These are phyloP conservation scores for Quercus aquifolioides DNA, from an alignment of 306 rosid genomes.

Conservation along the genomic window DNA sequence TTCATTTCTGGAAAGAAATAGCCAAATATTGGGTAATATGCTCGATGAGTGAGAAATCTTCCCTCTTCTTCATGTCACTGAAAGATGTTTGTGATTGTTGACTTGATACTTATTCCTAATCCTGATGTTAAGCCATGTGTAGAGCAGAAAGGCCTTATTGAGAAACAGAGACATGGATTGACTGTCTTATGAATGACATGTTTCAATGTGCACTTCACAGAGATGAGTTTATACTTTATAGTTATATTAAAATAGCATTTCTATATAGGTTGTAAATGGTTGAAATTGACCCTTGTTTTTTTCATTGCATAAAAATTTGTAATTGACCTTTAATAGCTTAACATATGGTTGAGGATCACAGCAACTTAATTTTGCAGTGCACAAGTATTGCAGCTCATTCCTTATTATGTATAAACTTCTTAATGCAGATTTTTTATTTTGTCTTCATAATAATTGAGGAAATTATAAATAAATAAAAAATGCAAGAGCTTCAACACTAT, in stretches of 20 bases:
- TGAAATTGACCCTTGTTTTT: background rate
- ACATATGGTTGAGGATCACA: background rate
- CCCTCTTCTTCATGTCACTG: background rate
- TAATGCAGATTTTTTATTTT: background rate
- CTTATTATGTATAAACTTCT: background rate
- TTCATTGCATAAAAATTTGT: background rate
- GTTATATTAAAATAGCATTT: background rate
- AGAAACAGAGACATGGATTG: background rate
- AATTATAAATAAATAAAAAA: background rate
- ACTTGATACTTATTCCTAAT: background rate
- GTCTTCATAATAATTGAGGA: background rate
- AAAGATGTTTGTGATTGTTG: background rate
- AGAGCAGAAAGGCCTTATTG: background rate
- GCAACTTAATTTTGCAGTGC: background rate
- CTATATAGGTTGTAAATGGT: background rate
- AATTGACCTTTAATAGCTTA: background rate
- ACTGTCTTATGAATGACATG: background rate
- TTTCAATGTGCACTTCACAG: background rate
- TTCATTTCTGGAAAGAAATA: background rate
- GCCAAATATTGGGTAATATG: background rate
- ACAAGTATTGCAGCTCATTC: background rate
- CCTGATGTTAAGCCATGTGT: background rate
- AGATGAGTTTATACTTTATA: background rate
- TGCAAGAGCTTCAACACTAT: background rate
- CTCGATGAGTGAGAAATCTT: background rate